phyloP scores from a whole-genome alignment of 2,329 filamentous ascomycete species.

The Trichoderma polysporum region DNA sequence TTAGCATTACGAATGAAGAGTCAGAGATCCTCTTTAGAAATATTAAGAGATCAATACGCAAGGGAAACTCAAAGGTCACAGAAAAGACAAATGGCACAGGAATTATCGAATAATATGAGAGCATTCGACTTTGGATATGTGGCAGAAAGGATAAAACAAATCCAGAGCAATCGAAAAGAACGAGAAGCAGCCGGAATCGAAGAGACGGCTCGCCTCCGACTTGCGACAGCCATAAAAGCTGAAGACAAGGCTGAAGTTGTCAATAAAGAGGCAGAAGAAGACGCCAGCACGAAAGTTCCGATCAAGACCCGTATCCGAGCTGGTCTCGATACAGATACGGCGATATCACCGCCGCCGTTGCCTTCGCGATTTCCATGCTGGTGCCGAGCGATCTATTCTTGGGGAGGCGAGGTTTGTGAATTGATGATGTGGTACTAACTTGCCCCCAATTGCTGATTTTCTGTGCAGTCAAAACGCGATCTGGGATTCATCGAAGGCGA shows the following conservation, averaged over 20 bases:
- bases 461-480: slow-evolving; percentile 76
- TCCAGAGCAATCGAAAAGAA: background rate
- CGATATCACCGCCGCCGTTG: slow-evolving; percentile 57
- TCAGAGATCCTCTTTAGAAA: background rate
- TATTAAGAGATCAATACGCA: background rate
- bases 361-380: slow-evolving; percentile 85
- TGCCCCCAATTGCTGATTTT: slow-evolving; percentile 26
- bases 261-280: no score
- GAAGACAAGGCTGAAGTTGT: no score
- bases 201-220: no score
- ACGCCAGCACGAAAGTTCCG: no score
- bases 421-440: background rate
- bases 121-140: background rate
- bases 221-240: no score
- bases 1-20: background rate
- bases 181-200: no score
- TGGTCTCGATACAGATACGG: no score
- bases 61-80: background rate
- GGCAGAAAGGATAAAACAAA: background rate
- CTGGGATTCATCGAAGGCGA: slow-evolving; percentile 97
- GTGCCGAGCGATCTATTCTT: slow-evolving; percentile 89
- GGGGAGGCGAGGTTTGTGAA: slow-evolving; percentile 72
- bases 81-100: background rate
- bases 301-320: no score
- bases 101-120: background rate